Conservation (phyloP, 352 stramenopile genomes). For the Thalassiosira hispida region DNA sequence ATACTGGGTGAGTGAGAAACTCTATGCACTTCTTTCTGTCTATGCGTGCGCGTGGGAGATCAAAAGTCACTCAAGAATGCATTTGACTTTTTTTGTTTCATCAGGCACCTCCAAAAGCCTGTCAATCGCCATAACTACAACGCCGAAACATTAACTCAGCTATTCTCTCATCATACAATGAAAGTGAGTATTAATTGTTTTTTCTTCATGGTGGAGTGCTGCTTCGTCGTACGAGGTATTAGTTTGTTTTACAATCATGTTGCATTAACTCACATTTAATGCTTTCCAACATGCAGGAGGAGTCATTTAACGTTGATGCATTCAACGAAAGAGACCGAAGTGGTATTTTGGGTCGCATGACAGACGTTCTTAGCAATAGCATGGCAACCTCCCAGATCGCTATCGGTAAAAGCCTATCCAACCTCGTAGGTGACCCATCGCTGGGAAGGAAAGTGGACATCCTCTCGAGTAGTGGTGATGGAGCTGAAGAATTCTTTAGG, state of each 20-base stretch:
- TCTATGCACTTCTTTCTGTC: neutral
- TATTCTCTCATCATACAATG: slow-evolving; percentile 65
- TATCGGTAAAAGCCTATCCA: slow-evolving; percentile 29
- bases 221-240: neutral
- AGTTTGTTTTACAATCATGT: neutral
- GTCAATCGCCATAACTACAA: slow-evolving; percentile 42
- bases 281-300: slow-evolving; percentile 10
- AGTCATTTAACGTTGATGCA: slow-evolving; percentile 60
- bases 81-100: slow-evolving; percentile 42
- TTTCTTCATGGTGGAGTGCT: neutral
- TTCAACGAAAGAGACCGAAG: slow-evolving; percentile 45
- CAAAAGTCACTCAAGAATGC: no score
- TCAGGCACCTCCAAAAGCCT: slow-evolving; percentile 52
- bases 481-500: neutral
- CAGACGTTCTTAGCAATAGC: slow-evolving; percentile 43
- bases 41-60: no score
- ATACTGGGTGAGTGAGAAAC: slow-evolving; percentile 29
- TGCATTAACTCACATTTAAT: neutral
- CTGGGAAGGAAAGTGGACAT: slow-evolving; percentile 36
- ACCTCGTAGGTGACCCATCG: slow-evolving; percentile 41
- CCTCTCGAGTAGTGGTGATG: slow-evolving; percentile 13
- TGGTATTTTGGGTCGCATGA: slow-evolving; percentile 54
- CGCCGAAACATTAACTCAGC: slow-evolving; percentile 44
- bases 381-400: slow-evolving; percentile 35
- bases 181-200: slow-evolving; percentile 5